These are phyloP conservation scores for Gloeopeniophorella convolvens DNA, from an alignment of 768 basidiomycete genomes.

Conservation along the genomic window DNA sequence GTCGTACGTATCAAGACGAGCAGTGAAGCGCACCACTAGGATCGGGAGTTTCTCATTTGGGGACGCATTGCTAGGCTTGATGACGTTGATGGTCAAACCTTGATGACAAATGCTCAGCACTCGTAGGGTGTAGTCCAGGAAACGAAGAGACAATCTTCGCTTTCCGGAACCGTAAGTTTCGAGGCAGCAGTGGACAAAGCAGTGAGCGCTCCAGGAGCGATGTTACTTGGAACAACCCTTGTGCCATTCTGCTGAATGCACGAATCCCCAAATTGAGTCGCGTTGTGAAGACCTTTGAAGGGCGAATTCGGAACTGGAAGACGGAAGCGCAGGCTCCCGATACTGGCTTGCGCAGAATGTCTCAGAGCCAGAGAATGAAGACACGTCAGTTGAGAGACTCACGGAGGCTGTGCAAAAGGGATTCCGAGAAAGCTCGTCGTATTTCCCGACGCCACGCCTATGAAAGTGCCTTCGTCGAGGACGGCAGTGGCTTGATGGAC, in stretches of 20 bases:
- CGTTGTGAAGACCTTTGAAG: slow-evolving; percentile 16
- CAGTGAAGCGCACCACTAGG: slow-evolving; percentile 18
- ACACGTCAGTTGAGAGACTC: slow-evolving; percentile 9
- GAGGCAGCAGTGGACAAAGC: background rate
- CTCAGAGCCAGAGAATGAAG: background rate
- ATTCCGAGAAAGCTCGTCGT: slow-evolving; percentile 34
- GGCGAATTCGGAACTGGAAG: slow-evolving; percentile 23
- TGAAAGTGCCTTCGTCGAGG: slow-evolving; percentile 27
- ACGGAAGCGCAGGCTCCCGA: slow-evolving; percentile 32
- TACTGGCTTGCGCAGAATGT: slow-evolving; percentile 24
- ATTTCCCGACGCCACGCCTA: slow-evolving; percentile 23
- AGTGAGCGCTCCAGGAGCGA: too few species aligned
- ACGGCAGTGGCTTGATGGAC: slow-evolving; percentile 23
- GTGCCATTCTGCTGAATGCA: slow-evolving; percentile 22
- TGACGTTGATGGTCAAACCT: slow-evolving; percentile 24
- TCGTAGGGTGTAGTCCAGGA: background rate
- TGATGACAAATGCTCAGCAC: too few species aligned
- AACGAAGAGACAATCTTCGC: slow-evolving; percentile 20
- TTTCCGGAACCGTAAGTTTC: too few species aligned
- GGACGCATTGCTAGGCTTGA: slow-evolving; percentile 11
- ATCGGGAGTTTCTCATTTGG: slow-evolving; percentile 19
- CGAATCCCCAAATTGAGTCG: slow-evolving; percentile 18
- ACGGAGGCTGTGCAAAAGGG: slow-evolving; percentile 37
- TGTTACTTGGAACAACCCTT: background rate
- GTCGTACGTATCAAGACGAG: background rate